Conservation (phyloP, 1,284 basidiomycete species). For the Kalmanozyma brasiliensis region DNA sequence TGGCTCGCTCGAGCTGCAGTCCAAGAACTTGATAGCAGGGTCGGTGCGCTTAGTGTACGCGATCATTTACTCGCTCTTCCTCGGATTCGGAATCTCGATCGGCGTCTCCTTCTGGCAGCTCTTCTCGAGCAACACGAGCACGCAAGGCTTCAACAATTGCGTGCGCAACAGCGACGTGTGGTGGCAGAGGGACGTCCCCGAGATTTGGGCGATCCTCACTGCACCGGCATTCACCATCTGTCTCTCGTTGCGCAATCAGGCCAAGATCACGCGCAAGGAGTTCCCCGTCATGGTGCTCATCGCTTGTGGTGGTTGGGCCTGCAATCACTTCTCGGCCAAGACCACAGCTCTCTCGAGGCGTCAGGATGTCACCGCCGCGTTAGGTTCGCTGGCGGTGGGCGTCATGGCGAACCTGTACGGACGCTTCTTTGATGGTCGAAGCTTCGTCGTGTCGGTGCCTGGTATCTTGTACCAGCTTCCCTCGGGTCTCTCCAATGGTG, state of each 20-base stretch:
- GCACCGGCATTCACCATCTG: constrained; percentile 81
- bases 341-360: constrained; percentile 35
- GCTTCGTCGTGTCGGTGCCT: constrained; percentile 74
- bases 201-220: constrained; percentile 74
- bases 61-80: constrained; percentile 75
- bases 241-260: constrained; percentile 81
- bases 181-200: constrained; percentile 70
- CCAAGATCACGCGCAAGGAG: constrained; percentile 76
- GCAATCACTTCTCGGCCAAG: constrained; percentile 48
- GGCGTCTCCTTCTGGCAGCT: constrained; percentile 62
- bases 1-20: constrained; percentile 80
- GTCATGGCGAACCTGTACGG: constrained; percentile 84
- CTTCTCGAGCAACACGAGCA: constrained; percentile 33
- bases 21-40: constrained; percentile 65
- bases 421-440: constrained; percentile 80
- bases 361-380: constrained; percentile 68
- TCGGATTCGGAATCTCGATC: constrained; percentile 58
- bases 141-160: constrained; percentile 32
- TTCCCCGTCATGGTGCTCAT: constrained; percentile 76
- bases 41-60: constrained; percentile 86
- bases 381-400: constrained; percentile 82
- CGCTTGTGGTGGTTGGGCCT: constrained; percentile 78
- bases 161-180: constrained; percentile 39
- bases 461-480: constrained; percentile 89
- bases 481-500: constrained; percentile 83